These are phyloP conservation scores for Kurtzmaniella quercitrusa DNA, from an alignment of 1,139 yeast genomes.

Conservation along the genomic window DNA sequence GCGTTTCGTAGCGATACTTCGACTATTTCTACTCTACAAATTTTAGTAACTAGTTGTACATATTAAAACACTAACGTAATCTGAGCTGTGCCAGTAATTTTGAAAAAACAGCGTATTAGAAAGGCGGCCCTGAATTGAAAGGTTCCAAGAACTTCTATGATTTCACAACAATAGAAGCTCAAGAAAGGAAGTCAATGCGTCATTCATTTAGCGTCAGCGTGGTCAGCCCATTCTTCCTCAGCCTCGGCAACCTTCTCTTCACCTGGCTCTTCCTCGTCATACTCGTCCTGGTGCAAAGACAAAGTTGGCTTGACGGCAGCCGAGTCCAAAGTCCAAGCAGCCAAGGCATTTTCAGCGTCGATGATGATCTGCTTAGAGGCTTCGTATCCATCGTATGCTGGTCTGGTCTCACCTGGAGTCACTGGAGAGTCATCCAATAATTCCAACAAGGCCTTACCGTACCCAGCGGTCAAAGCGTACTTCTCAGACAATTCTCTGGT, in stretches of 20 bases:
- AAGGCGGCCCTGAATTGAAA: not conserved
- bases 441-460: constrained; percentile 96
- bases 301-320: constrained; percentile 94
- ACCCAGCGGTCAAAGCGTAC: constrained; percentile 94
- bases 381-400: constrained; percentile 97
- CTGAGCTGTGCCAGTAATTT: not conserved
- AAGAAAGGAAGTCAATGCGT: not conserved
- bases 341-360: constrained; percentile 94
- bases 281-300: constrained; percentile 77
- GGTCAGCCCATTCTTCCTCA: constrained; percentile 39
- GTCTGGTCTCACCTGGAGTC: constrained; percentile 98
- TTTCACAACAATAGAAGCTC: not conserved
- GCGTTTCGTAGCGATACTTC: no score
- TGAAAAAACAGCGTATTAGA: not conserved
- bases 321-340: constrained; percentile 93
- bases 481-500: constrained; percentile 95
- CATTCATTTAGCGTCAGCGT: constrained; percentile 22
- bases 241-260: constrained; percentile 51
- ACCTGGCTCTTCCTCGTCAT: constrained; percentile 57
- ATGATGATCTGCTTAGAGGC: constrained; percentile 96
- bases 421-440: constrained; percentile 94
- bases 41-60: not conserved
- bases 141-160: no score
- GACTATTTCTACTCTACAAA: not conserved
- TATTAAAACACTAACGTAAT: not conserved